A percentile compares a stretch with the other conserved stretches of the same genome.
Evolutionary conservation across 2,329 filamentous ascomycete species (phyloP).

Genomic region (Trichoderma sp.): DNA sequence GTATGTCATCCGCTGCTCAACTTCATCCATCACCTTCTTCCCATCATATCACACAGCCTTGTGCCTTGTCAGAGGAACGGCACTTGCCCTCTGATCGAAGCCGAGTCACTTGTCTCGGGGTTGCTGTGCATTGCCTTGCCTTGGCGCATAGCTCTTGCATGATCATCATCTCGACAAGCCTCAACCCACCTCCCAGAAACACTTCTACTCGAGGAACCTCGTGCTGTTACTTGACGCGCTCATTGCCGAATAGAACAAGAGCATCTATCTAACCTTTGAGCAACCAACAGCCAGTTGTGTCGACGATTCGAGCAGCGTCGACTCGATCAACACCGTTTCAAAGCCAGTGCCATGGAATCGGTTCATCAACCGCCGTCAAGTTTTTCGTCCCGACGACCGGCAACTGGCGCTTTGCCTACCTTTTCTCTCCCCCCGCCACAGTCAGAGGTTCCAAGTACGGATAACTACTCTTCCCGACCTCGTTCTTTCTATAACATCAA

Average conservation of each 20-base stretch:
- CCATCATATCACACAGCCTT: background rate
- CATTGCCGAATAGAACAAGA: background rate
- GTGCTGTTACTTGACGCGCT: background rate
- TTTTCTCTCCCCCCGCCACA: slow-evolving; percentile 39
- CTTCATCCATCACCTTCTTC: background rate
- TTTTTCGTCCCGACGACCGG: slow-evolving; percentile 37
- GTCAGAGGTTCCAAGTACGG: slow-evolving; percentile 39
- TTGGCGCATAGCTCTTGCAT: background rate
- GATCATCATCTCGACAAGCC: background rate
- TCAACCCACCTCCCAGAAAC: background rate
- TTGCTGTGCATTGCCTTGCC: background rate
- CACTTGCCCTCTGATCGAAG: background rate
- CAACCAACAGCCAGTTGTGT: background rate
- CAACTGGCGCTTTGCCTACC: slow-evolving; percentile 34
- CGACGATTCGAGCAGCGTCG: background rate
- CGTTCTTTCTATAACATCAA: slow-evolving; percentile 30
- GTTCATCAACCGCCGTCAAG: slow-evolving; percentile 25
- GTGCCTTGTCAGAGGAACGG: background rate
- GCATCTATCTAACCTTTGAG: background rate
- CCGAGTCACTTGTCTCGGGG: background rate
- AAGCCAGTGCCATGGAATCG: slow-evolving; percentile 29
- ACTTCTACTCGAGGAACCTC: background rate
- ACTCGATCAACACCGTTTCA: background rate
- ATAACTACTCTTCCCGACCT: slow-evolving; percentile 25
- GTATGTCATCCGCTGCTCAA: background rate